These are phyloP conservation scores for Knufia petricola DNA, from an alignment of 2,329 filamentous ascomycete genomes.

Conservation along the genomic window DNA sequence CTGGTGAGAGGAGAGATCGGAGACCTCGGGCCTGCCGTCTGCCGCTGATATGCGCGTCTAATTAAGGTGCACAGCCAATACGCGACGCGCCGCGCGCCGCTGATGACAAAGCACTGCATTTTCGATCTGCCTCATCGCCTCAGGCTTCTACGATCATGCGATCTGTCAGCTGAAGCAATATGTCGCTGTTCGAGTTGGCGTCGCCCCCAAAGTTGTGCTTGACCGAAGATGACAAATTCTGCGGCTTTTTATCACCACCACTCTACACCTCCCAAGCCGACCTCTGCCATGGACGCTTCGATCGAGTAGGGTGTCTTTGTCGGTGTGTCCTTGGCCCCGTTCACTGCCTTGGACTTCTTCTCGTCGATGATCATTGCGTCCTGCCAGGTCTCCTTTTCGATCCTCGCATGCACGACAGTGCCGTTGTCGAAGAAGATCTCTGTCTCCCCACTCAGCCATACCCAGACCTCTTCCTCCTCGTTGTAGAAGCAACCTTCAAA, in stretches of 20 bases:
- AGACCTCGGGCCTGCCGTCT: no score
- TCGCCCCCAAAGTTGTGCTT: no score
- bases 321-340: constrained; percentile 10
- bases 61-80: no score
- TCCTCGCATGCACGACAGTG: constrained; percentile 76
- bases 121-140: no score
- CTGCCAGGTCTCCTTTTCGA: constrained; percentile 82
- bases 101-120: no score
- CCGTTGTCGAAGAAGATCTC: constrained; percentile 80
- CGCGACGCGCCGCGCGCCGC: no score
- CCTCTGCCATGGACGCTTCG: constrained; percentile 39
- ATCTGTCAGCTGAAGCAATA: no score
- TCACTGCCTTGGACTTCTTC: constrained; percentile 34
- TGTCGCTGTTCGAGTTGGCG: no score
- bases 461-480: constrained; percentile 67
- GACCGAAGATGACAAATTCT: no score
- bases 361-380: constrained; percentile 38
- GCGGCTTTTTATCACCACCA: constrained; percentile 33
- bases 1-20: no score
- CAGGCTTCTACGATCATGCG: no score
- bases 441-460: constrained; percentile 67
- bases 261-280: constrained; percentile 35
- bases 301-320: constrained; percentile 33
- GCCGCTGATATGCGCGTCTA: no score
- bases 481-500: constrained; percentile 68